A percentile compares a stretch with the other conserved stretches of the same genome.
These are phyloP conservation scores for Sporisorium exsertum DNA, from an alignment of 1,284 basidiomycete genomes.

Conservation along the genomic window DNA sequence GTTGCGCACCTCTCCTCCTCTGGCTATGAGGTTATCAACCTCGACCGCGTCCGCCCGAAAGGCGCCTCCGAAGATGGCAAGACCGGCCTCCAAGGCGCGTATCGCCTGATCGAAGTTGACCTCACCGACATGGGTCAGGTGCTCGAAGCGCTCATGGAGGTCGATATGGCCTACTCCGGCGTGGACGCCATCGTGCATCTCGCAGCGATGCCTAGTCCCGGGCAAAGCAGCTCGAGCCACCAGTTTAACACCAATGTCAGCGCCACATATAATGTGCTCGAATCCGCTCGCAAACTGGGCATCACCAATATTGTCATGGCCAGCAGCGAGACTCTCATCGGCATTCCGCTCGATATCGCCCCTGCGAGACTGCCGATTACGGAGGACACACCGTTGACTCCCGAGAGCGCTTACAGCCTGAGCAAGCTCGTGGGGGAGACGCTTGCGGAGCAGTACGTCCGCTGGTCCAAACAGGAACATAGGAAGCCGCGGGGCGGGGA, in stretches of 20 bases:
- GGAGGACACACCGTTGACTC: constrained; percentile 65
- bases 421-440: constrained; percentile 70
- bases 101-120: constrained; percentile 63
- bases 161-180: constrained; percentile 69
- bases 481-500: constrained; percentile 27
- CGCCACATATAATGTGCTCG: constrained; percentile 70
- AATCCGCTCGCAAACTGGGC: constrained; percentile 68
- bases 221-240: constrained; percentile 64
- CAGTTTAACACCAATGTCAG: constrained; percentile 69
- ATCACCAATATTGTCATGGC: constrained; percentile 69
- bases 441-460: constrained; percentile 68
- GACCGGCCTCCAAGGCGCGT: constrained; percentile 53
- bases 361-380: constrained; percentile 68
- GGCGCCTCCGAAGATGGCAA: constrained; percentile 62
- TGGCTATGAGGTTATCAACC: constrained; percentile 54
- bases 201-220: constrained; percentile 70
- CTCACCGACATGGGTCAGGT: constrained; percentile 69
- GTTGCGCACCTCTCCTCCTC: constrained; percentile 64
- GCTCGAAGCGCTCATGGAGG: constrained; percentile 59
- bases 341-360: constrained; percentile 69
- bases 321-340: constrained; percentile 70
- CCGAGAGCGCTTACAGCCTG: constrained; percentile 70
- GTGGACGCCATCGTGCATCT: constrained; percentile 70
- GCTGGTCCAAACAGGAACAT: constrained; percentile 66
- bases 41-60: constrained; percentile 60